phyloP scores from a whole-genome alignment of 1,139 yeast species.

The Yamadazyma jaroonii region DNA sequence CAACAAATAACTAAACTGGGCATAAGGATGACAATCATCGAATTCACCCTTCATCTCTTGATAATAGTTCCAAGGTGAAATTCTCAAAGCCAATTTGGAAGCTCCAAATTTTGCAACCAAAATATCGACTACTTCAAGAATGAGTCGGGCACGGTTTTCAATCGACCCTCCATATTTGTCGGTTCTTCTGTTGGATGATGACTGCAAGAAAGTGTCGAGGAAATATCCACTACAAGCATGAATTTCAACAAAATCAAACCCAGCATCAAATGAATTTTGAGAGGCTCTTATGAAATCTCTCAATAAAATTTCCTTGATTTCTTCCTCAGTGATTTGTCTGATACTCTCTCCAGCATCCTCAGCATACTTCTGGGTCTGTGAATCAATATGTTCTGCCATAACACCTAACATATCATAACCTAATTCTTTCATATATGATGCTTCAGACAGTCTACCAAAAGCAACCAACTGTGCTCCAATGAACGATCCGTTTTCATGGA shows the following conservation, averaged over 20 bases:
- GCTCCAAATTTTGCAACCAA: slow-evolving; percentile 47
- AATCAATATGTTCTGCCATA: slow-evolving; percentile 21
- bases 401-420: slow-evolving; percentile 26
- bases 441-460: slow-evolving; percentile 53
- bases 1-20: slow-evolving; percentile 32
- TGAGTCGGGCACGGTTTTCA: slow-evolving; percentile 61
- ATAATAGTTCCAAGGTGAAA: slow-evolving; percentile 56
- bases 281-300: slow-evolving; percentile 42
- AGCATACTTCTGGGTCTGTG: slow-evolving; percentile 25
- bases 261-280: slow-evolving; percentile 49
- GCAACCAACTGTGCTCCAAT: slow-evolving; percentile 59
- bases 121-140: slow-evolving; percentile 56
- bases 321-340: slow-evolving; percentile 39
- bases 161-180: slow-evolving; percentile 65
- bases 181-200: slow-evolving; percentile 52
- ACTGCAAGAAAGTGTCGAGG: slow-evolving; percentile 53
- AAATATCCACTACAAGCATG: slow-evolving; percentile 71
- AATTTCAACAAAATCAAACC: slow-evolving; percentile 70
- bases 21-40: slow-evolving; percentile 35
- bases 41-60: slow-evolving; percentile 38
- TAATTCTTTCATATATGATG: slow-evolving; percentile 34
- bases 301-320: slow-evolving; percentile 36
- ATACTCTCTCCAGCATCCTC: slow-evolving; percentile 30
- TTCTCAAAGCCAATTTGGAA: slow-evolving; percentile 50
- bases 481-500: slow-evolving; percentile 54